Evolutionary conservation across 495 filamentous ascomycete species (phyloP).

Genomic region (Tirmania nivea): DNA sequence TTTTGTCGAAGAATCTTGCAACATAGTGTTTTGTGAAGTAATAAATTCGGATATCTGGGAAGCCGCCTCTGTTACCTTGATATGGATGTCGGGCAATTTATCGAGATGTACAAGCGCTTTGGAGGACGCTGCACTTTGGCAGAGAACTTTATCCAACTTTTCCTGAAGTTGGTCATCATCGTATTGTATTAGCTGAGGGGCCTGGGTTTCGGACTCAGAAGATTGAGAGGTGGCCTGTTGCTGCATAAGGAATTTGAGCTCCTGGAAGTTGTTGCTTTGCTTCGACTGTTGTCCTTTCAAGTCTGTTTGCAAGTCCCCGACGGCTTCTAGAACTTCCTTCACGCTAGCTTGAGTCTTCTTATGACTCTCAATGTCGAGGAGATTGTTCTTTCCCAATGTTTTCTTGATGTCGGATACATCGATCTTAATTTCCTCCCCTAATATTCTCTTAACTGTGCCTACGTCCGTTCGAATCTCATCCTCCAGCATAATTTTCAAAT

Average conservation of each 20-base stretch:
- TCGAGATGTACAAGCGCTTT: conserved; percentile 40
- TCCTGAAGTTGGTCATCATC: conserved; percentile 52
- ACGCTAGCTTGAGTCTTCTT: conserved; percentile 15
- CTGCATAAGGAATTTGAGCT: conserved; percentile 20
- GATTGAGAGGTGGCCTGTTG: conserved; percentile 14
- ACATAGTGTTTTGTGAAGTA: conserved; percentile 50
- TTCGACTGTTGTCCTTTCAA: conserved; percentile 17
- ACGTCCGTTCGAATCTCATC: conserved; percentile 15
- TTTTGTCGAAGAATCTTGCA: conserved; percentile 56
- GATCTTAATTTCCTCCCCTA: conserved; percentile 24
- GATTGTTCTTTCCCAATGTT: conserved; percentile 11
- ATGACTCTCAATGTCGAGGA: conserved; percentile 8
- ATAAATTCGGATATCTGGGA: conserved; percentile 73
- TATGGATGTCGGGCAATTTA: conserved; percentile 71
- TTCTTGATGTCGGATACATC: conserved; percentile 17
- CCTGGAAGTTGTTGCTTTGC: conserved; percentile 17
- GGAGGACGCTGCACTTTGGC: conserved; percentile 35
- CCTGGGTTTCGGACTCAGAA: conserved; percentile 15
- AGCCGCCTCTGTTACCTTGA: conserved; percentile 70
- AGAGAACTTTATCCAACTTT: conserved; percentile 70
- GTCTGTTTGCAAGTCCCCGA: conserved; percentile 15
- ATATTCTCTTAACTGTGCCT: not conserved
- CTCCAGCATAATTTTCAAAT: not conserved
- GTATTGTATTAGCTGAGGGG: conserved; percentile 21
- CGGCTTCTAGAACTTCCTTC: conserved; percentile 14